Evolutionary conservation across 164 flowering plant genomes (phyloP), one percentile per base, ranked within the genome.

Genomic region (Paratinospora sagittata): DNA sequence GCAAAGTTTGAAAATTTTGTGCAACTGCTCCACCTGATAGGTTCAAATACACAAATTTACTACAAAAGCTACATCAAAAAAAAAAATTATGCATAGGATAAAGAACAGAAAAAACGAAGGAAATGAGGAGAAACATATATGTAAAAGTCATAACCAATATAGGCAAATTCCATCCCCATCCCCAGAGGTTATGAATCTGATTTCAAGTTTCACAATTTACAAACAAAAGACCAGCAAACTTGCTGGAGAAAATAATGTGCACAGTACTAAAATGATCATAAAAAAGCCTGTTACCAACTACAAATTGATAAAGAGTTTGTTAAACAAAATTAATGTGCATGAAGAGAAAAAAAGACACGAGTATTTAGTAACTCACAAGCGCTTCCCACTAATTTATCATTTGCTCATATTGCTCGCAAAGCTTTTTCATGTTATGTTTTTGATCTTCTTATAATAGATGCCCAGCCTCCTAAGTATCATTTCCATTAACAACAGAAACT

Each of bases 1-100:
- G 79, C 98, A 94, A 73, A 94, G 93, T 82, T 92, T 94, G 81
- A 94, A 94, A 68, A 94, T 94, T 77, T 92, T 94, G 79, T 94
- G 98, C 77, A 94, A 74, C 73, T 94, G 98, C 78, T 94, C 97
- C 82, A 94, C 98, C 98, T 90, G 77, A 23, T 74, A 69, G 65
- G 23, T 19, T 33, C 47, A 74, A 73, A 73, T 16, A 58, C 39
- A 8, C 62, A 70, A 66, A 65, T 16, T 39, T 68, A 37, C 10
- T 27, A 60, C 13, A 67, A 5, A 61, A 45, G 66, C 47, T 8
- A 33, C 24, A 26, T 37, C 3, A 7, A 21, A 2, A 27, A 52
- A 9, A 37, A 36, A 36, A 34, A 57, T 43, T 41, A 34, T 27
- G 27, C 65, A 27, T 26, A 36, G 13, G 24, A 14, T 9, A 17